Base-by-base conservation (phyloP, 2,329 filamentous ascomycete genomes). In the Endoconidiophora polonica region DNA sequence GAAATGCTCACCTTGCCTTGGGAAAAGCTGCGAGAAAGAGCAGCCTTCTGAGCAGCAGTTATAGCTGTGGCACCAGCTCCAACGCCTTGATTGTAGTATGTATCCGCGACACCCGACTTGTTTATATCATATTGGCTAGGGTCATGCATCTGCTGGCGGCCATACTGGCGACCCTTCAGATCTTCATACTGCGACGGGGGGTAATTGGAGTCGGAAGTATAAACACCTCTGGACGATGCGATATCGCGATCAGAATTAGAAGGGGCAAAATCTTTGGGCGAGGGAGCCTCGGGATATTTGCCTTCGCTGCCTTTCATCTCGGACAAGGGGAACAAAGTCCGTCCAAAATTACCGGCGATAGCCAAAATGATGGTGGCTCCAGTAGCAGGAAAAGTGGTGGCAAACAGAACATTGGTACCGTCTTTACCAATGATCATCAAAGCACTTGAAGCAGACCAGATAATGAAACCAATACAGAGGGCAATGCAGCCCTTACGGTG, bases 401-500 rank as follows among this genome's bases (percentile, higher is more conserved):
- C 65, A 40, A 67, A 58, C 20, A 68, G 61, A 14, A 76, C 58
- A 14, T 64, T 60, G 12, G 69, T 63, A 3, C 61, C 61, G 16
- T 55, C 56, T 41, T 70, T 62, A 33, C 73, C 74, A 5, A 78
- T 58, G 46, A 73, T 62, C 60, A 76, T 64, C 6, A 68, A 64
- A 5, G 70, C 64, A 56, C 74, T 77, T 52, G 67, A 65, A 72
- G 63, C 71, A 47, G 68, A 72, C 74, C 74, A 78, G 29, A 74
- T 58, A n/a, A 63, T 65, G 50, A 75, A 60, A 12, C 66, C 71
- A 43, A 64, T 57, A 20, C 70, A 61, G 16, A 68, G 60, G 1
- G 68, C 58, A 22, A 69, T 56, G 16, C 72, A 56, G 37, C 66
- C 63, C 57, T 66, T 72, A 52, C 60, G 64, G 33, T 63, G 62